These are phyloP conservation scores for Hyphopichia pseudoburtonii DNA, from an alignment of 1,139 yeast genomes.

Conservation along the genomic window DNA sequence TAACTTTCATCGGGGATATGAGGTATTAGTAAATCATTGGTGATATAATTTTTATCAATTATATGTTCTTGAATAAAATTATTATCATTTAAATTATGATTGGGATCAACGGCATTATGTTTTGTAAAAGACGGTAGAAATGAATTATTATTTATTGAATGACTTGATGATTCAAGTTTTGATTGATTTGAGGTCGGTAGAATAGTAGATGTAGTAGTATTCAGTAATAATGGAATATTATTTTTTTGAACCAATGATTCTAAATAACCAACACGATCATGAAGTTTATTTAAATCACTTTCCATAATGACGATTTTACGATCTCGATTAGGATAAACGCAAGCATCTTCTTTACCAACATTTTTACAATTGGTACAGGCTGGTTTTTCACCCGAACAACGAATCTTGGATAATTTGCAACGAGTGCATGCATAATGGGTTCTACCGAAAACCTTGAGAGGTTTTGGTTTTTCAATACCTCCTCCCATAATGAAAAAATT, in stretches of 20 bases:
- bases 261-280: constrained; percentile 37
- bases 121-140: neutral
- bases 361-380: constrained; percentile 40
- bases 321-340: constrained; percentile 50
- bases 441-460: constrained; percentile 42
- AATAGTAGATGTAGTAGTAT: neutral
- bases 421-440: constrained; percentile 43
- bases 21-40: no score
- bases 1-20: constrained; percentile 16
- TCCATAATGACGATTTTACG: constrained; percentile 53
- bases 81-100: neutral
- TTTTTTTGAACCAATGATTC: constrained; percentile 17
- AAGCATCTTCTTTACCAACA: constrained; percentile 32
- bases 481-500: neutral
- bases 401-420: constrained; percentile 38
- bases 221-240: neutral
- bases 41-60: neutral
- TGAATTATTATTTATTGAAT: neutral
- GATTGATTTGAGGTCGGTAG: neutral
- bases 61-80: constrained; percentile 3
- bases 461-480: constrained; percentile 28
- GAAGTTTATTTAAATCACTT: constrained; percentile 46
- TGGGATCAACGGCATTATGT: no score
- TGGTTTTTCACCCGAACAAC: constrained; percentile 46
- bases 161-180: neutral